Conservation (phyloP, 768 basidiomycete species). For the Leccinum boreale region DNA sequence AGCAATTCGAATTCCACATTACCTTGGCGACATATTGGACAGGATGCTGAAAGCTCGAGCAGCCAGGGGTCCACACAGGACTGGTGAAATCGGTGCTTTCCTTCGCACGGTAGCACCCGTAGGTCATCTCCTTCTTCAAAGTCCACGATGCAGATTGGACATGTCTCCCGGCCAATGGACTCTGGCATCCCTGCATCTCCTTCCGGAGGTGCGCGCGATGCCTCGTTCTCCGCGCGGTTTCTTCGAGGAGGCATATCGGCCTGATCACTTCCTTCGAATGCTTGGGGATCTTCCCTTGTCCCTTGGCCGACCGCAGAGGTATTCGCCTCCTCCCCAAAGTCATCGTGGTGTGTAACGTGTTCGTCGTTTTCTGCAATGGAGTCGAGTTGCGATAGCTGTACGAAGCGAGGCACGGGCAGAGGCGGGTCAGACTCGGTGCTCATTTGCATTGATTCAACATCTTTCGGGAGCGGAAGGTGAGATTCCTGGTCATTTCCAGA, state of each 20-base stretch:
- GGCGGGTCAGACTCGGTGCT: not conserved
- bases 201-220: conserved; percentile 2
- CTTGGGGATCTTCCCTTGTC: not conserved
- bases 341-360: not conserved
- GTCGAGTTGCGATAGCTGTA: conserved; percentile 11
- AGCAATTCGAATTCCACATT: conserved; percentile 13
- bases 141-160: conserved; percentile 93
- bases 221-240: not conserved
- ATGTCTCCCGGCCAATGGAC: conserved; percentile 77
- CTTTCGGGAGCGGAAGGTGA: conserved; percentile 23
- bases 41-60: conserved; percentile 82
- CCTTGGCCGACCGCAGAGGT: not conserved
- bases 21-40: conserved; percentile 93
- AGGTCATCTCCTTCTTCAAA: conserved; percentile 94
- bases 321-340: not conserved
- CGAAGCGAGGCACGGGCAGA: conserved; percentile 3
- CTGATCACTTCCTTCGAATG: conserved; percentile 8
- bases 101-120: conserved; percentile 87
- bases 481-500: conserved; percentile 16
- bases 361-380: not conserved
- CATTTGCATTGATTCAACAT: conserved; percentile 28
- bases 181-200: conserved; percentile 51
- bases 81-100: conserved; percentile 87
- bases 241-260: not conserved
- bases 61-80: conserved; percentile 93